These are phyloP conservation scores for Solanum bulbocastanum DNA, from an alignment of 257 asterid genomes.

Conservation along the genomic window DNA sequence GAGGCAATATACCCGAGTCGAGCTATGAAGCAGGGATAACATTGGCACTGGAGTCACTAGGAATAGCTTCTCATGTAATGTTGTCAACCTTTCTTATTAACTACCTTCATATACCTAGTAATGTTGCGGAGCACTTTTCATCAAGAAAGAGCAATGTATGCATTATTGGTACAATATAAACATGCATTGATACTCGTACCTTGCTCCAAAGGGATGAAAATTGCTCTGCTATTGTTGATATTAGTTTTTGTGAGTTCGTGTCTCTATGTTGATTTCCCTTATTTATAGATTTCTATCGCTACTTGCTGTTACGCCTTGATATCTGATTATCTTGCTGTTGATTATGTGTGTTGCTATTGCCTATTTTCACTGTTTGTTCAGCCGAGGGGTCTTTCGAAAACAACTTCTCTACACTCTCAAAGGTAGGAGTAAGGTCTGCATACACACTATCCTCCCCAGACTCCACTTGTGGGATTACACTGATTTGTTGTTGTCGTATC, in stretches of 20 bases:
- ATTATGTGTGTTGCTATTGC: not conserved
- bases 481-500: not conserved
- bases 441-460: not conserved
- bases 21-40: slow-evolving; percentile 68
- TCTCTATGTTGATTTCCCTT: not conserved
- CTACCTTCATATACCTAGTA: not conserved
- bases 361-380: not conserved
- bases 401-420: not conserved
- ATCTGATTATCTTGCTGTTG: not conserved
- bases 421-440: not conserved
- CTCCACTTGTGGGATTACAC: not conserved
- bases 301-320: not conserved
- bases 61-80: slow-evolving; percentile 42
- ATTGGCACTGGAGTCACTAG: slow-evolving; percentile 56
- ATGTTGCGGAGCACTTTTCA: not conserved
- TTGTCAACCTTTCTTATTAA: not conserved
- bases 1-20: slow-evolving; percentile 28
- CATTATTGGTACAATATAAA: not conserved
- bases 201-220: not conserved
- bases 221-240: not conserved
- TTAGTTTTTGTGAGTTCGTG: not conserved
- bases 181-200: not conserved
- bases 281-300: not conserved
- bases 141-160: not conserved
- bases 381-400: not conserved